phyloP scores from a whole-genome alignment of 176 grass and related monocot genomes.

The Rhynchospora breviuscula region DNA sequence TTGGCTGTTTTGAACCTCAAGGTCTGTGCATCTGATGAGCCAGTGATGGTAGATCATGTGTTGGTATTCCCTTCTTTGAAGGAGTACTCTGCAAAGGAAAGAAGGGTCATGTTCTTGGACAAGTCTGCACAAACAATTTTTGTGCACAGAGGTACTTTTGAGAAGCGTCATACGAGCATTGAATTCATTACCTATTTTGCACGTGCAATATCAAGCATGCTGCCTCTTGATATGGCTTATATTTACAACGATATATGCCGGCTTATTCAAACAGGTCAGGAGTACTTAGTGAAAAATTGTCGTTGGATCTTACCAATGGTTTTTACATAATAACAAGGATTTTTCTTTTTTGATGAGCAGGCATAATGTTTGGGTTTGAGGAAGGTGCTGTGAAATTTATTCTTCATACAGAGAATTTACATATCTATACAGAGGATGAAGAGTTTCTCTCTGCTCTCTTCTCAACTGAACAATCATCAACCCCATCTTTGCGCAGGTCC shows the following conservation, averaged over 20 bases:
- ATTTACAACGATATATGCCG: conserved; percentile 16
- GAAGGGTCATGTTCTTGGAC: conserved; percentile 27
- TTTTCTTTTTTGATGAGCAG: neutral
- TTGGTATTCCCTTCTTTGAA: conserved; percentile 20
- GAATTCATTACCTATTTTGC: conserved; percentile 28
- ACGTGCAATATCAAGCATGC: conserved; percentile 19
- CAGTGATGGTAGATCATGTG: conserved; percentile 14
- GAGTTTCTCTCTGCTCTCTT: conserved; percentile 24
- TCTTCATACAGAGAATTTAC: conserved; percentile 39
- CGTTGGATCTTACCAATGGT: conserved; percentile 1
- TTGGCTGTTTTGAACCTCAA: conserved; percentile 11
- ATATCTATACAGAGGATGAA: conserved; percentile 26
- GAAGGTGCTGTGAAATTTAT: conserved; percentile 31
- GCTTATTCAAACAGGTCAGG: conserved; percentile 4
- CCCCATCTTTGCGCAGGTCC: neutral
- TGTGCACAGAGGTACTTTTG: conserved; percentile 2
- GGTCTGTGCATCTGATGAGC: conserved; percentile 23
- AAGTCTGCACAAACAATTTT: conserved; percentile 23
- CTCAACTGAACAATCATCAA: neutral
- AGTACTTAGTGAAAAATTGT: conserved; percentile 1
- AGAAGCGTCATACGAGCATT: conserved; percentile 24
- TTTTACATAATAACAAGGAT: neutral
- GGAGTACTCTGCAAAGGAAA: conserved; percentile 4
- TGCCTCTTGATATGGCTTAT: conserved; percentile 17
- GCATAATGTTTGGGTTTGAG: conserved; percentile 24